Base-by-base conservation (phyloP, 2,329 filamentous ascomycete species). In the Monilinia fructicola region DNA sequence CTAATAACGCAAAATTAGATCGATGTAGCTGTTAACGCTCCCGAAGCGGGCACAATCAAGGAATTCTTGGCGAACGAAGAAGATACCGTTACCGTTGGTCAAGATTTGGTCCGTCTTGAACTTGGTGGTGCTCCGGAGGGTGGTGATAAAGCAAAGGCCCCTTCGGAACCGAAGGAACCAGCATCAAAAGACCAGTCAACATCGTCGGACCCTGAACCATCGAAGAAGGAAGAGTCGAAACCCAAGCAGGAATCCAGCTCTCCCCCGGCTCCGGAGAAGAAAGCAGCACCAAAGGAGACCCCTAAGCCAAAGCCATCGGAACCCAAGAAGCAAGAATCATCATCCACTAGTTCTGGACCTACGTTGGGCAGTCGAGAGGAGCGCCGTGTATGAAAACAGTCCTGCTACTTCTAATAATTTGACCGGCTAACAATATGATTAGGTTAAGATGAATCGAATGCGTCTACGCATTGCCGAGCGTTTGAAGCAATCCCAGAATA, bases 381-480 rank as follows among this genome's bases (percentile, higher is more conserved):
- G 83, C 90, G 92, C 71, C 88, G 93, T 69, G 93, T 94, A 87
- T 72, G 90, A 81, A 16, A 16, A 55, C 4, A 46, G 60, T 21
- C 12, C 26, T 50, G 28, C 9, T 59, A 21, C 28, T n/a, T 3
- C 23, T 46, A 38, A 31, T n/a, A 14, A 21, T 61, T 61, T 31
- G 4, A 54, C 23, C 31, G 12, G 40, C 67, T 73, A 62, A 73
- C 53, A 53, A 63, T 26, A 69, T 54, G 65, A 70, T 66, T 74
- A 95, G 91, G 92, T 98, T 76, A 99, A 99, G 85, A 99, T 99
- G 95, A 98, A 98, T 84, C 92, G 95, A 71, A 99, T 99, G 95
- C 93, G 95, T 72, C 87, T 98, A 69, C 90, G 95, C 69, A 99
- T 98, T 73, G 92, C 95, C 61, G 95, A 99, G 83, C 93, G 95